phyloP scores from a whole-genome alignment of 225 moss, liverwort and hornwort genomes.

The Antitrichia curtipendula region DNA sequence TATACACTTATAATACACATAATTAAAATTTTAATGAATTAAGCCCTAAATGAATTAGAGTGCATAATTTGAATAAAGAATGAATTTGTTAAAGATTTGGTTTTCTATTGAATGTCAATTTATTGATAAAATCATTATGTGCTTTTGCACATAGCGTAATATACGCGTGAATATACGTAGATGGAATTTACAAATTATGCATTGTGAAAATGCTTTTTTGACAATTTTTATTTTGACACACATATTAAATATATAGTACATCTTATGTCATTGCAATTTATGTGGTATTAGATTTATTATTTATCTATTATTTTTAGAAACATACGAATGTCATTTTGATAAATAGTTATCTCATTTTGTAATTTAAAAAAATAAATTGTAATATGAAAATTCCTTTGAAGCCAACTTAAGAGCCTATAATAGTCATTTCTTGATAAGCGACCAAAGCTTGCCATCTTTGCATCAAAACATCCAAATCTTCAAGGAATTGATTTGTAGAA shows the following conservation, averaged over 20 bases:
- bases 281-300: neutral
- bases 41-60: rapidly evolving
- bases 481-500: neutral
- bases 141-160: neutral
- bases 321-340: neutral
- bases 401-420: neutral
- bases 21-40: neutral
- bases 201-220: neutral
- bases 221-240: neutral
- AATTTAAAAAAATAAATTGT: neutral
- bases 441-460: neutral
- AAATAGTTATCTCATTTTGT: neutral
- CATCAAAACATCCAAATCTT: neutral
- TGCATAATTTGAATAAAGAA: neutral
- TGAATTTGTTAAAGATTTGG: no score
- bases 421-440: neutral
- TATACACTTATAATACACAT: neutral
- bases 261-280: neutral
- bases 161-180: neutral
- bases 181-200: neutral
- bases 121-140: neutral
- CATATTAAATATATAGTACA: neutral
- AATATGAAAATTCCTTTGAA: neutral
- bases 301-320: neutral
- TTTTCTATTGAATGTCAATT: neutral